Base-by-base conservation (phyloP, 768 basidiomycete genomes). In the Pisolithus orientalis region DNA sequence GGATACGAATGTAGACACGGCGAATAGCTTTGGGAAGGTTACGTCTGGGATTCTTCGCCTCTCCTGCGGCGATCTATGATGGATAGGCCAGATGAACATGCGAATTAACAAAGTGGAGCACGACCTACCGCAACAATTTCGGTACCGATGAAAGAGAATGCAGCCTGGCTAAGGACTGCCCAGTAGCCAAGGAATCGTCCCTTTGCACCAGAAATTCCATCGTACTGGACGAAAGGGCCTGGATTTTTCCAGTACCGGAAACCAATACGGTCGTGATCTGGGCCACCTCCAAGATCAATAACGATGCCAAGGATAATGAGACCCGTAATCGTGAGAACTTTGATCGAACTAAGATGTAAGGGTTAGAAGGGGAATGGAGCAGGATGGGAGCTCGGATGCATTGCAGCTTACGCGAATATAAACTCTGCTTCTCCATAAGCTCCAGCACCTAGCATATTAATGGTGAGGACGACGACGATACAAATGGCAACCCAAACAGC, bases 61-160 rank as follows among this genome's bases (percentile, higher is more conserved):
- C 91, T n/a, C 85, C 90, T 25, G 90, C 90, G 53, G 90, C 89
- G 59, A 87, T 87, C 86, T 88, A 59, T 37, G 44, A 46, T 38
- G n/a, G n/a, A 29, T 38, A 37, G 9, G 11, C 14, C 17, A 25
- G 52, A 34, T 61, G 51, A 59, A 44, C 4, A 49, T 7, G 21
- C 17, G 14, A 44, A 8, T 39, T 11, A n/a, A 31, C 14, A 5
- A 21, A 28, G 31, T 7, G n/a, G 25, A 17, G 43, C 11, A 16
- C 42, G 5, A 73, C 80, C 60, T 72, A 89, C 85, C 28, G 90
- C 91, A 39, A 95, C 92, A 62, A 95, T 93, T 68, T 97, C 94
- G 6, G 92, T 94, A 14, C 94, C 94, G 54, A 94, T 92, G 67
- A 78, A 94, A 10, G 90, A 92, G 75, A 94, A 96, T 13, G 90